Evolutionary conservation across 2,329 filamentous ascomycete species (phyloP), one percentile per base, ranked within the genome.

Genomic region (Fusarium secorum): DNA sequence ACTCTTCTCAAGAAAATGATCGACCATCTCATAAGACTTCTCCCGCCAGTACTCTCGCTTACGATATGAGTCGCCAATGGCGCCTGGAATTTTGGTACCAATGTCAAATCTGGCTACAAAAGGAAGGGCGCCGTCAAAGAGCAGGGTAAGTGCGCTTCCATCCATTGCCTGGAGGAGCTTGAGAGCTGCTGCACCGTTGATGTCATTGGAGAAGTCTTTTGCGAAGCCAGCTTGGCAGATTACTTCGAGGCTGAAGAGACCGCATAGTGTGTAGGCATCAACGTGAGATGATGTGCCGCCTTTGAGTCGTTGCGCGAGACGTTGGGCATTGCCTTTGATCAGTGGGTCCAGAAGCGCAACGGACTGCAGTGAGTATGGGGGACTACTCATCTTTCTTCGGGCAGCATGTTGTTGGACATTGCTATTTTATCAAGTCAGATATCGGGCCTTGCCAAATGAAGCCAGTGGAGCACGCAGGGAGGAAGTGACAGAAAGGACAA

Each of bases 281-380:
- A 51, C 13, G 1, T 32, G 22, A 26, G 48, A 35, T 17, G 48
- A 35, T 11, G 7, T 24, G 0, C 32, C 32, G 2, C 30, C n/a
- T n/a, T 24, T 35, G 0, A 51, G 48, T 0, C 48, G 22, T 0
- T 4, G 13, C 1, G 32, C 48, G 4, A 51, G 32, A 26, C 32
- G 48, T 35, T 8, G 30, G 2, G 48, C 48, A 11, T 51, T 51
- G 2, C 2, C 11, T 10, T 35, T 35, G 0, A 51, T 35, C 22
- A 51, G 0, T 2, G 48, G 48, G 1, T 26, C 48, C 0, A 51
- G 32, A 0, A 51, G 22, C 1, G 48, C 17, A 2, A 51, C 48
- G 2, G 32, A 51, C 1, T 35, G 30, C 7, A 51, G 13, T 15
- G 48, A 51, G 30, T 51, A 51, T 8, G 48, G 48, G 0, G 32